phyloP scores from a whole-genome alignment of 2,329 filamentous ascomycete genomes.

The Coniochaeta sp. region DNA sequence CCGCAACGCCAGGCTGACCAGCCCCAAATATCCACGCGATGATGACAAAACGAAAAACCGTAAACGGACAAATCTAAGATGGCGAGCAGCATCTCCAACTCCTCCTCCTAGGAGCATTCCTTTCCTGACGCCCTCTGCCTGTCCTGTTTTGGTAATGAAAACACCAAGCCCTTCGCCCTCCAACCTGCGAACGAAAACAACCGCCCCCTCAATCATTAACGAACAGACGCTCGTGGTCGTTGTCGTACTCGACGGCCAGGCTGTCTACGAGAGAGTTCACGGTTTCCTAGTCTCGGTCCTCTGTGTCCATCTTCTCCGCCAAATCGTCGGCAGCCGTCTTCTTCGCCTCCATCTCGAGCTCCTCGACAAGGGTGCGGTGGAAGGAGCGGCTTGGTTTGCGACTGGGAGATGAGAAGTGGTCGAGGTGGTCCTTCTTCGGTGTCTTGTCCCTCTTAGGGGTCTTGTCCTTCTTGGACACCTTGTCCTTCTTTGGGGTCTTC shows the following conservation, averaged over 20 bases:
- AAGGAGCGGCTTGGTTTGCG: neutral
- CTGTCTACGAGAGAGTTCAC: neutral
- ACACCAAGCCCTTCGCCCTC: neutral
- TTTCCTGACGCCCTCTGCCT: neutral
- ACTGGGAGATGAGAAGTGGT: neutral
- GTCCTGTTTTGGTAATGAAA: neutral
- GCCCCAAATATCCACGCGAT: neutral
- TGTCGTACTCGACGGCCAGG: neutral
- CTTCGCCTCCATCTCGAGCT: neutral
- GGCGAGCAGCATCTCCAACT: neutral
- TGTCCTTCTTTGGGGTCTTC: neutral
- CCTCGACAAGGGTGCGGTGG: neutral
- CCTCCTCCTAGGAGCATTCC: too few relatives aligned
- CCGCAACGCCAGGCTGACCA: neutral
- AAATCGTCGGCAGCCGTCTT: too few relatives aligned
- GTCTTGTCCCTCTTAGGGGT: neutral
- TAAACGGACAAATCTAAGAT: neutral
- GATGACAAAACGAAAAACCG: neutral
- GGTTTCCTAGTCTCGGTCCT: neutral
- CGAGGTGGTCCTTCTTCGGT: neutral
- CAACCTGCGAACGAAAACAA: neutral
- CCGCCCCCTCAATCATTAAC: neutral
- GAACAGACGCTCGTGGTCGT: neutral
- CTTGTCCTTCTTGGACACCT: neutral
- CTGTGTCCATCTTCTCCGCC: neutral